Evolutionary conservation across 179 eudicot species (phyloP).

Genomic region (Monotropa hypopitys): DNA sequence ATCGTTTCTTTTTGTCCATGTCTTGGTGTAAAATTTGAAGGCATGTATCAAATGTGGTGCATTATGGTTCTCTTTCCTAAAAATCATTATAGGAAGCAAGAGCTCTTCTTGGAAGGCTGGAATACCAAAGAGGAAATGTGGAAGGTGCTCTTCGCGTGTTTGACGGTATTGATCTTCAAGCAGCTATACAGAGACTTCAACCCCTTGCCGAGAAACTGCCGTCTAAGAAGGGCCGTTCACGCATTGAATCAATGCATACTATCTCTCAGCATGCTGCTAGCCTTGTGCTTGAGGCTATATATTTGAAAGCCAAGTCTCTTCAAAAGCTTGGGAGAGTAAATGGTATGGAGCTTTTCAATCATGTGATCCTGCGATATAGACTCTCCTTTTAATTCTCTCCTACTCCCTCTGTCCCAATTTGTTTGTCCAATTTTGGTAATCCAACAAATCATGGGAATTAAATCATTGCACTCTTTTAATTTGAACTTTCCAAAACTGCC

Average conservation of each 20-base stretch:
- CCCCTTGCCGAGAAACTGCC: conserved; percentile 35
- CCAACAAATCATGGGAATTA: background rate
- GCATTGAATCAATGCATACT: conserved; percentile 25
- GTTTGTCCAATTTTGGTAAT: background rate
- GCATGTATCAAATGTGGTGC: background rate
- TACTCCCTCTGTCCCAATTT: background rate
- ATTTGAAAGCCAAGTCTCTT: conserved; percentile 74
- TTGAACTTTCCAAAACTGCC: background rate
- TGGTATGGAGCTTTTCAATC: conserved; percentile 19
- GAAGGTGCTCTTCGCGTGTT: conserved; percentile 78
- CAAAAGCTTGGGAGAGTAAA: conserved; percentile 55
- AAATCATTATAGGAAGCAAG: conserved; percentile 61
- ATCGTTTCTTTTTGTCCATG: background rate
- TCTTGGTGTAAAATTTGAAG: background rate
- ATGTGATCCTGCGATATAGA: background rate
- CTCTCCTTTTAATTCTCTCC: background rate
- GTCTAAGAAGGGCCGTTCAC: conserved; percentile 32
- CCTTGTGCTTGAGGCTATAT: conserved; percentile 72
- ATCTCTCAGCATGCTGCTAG: conserved; percentile 63
- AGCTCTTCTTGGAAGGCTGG: conserved; percentile 84
- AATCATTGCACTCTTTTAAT: background rate
- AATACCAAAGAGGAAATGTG: conserved; percentile 85
- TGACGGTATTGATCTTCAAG: conserved; percentile 80
- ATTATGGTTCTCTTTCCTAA: background rate
- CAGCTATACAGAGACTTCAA: conserved; percentile 54